These are phyloP conservation scores for Inga laurina DNA, from an alignment of 306 rosid genomes.

Conservation along the genomic window DNA sequence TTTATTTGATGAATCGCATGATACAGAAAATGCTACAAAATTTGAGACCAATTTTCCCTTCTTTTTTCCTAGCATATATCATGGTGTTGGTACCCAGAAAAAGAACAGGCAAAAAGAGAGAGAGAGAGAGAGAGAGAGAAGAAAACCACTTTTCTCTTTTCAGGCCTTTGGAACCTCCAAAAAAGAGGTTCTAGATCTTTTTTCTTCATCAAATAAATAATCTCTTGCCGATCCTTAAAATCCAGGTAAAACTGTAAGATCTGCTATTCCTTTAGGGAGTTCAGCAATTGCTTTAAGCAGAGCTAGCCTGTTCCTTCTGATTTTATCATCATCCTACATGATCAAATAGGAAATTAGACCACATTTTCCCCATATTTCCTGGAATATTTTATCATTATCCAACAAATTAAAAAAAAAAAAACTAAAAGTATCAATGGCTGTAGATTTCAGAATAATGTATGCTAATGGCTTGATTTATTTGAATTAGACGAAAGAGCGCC, in stretches of 20 bases:
- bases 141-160: neutral
- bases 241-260: slow-evolving; percentile 80
- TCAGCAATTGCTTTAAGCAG: slow-evolving; percentile 81
- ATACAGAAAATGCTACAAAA: slow-evolving; percentile 28
- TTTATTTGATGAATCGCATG: slow-evolving; percentile 11
- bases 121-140: neutral
- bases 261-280: slow-evolving; percentile 88
- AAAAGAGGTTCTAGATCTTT: neutral
- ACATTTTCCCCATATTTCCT: neutral
- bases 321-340: slow-evolving; percentile 69
- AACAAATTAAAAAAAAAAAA: neutral
- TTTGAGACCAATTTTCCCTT: slow-evolving; percentile 5
- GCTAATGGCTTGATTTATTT: neutral
- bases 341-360: slow-evolving; percentile 19
- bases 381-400: slow-evolving; percentile 8
- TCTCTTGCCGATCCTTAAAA: slow-evolving; percentile 45
- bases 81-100: slow-evolving; percentile 19
- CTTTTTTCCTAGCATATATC: neutral
- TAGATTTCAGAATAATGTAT: neutral
- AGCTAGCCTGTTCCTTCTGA: slow-evolving; percentile 77
- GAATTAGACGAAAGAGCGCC: neutral
- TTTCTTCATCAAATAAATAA: slow-evolving; percentile 28
- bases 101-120: neutral
- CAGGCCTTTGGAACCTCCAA: neutral
- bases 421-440: neutral